Percentiles rank a stretch among this genome's conserved stretches.
These are phyloP conservation scores for Trichoderma erinaceum DNA, from an alignment of 495 filamentous ascomycete species.

Conservation along the genomic window DNA sequence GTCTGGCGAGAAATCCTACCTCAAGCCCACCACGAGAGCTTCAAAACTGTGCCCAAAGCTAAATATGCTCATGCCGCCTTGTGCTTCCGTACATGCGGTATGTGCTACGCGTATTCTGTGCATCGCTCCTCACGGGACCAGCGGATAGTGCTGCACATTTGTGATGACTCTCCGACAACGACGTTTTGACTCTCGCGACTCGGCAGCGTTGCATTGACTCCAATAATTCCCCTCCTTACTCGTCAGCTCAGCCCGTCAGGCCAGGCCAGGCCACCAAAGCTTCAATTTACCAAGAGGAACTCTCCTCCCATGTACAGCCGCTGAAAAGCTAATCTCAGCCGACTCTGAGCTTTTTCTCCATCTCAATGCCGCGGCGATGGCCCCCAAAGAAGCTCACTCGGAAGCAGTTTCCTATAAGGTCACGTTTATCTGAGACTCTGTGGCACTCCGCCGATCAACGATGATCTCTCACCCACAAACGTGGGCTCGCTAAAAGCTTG, in stretches of 20 bases:
- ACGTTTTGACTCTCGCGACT: neutral
- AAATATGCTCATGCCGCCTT: neutral
- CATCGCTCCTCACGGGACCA: slow-evolving; percentile 1
- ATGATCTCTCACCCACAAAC: neutral
- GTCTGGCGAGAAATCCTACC: neutral
- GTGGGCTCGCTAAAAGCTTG: neutral
- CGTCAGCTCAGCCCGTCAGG: neutral
- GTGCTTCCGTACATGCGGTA: neutral
- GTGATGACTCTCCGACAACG: neutral
- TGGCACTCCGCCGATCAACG: slow-evolving; percentile 2
- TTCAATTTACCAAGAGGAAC: neutral
- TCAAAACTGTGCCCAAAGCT: neutral
- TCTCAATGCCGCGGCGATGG: neutral
- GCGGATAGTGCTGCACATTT: neutral
- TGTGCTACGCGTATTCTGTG: neutral
- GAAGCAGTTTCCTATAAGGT: neutral
- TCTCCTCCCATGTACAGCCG: neutral
- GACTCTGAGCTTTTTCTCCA: neutral
- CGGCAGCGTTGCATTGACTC: neutral
- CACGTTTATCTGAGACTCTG: slow-evolving; percentile 1
- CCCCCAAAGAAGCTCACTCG: neutral
- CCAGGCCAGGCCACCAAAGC: neutral
- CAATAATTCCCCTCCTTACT: neutral
- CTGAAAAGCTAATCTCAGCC: neutral
- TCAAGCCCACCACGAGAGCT: neutral